Base-by-base conservation (phyloP, 2,329 filamentous ascomycete genomes). In the Passalora sequoiae region DNA sequence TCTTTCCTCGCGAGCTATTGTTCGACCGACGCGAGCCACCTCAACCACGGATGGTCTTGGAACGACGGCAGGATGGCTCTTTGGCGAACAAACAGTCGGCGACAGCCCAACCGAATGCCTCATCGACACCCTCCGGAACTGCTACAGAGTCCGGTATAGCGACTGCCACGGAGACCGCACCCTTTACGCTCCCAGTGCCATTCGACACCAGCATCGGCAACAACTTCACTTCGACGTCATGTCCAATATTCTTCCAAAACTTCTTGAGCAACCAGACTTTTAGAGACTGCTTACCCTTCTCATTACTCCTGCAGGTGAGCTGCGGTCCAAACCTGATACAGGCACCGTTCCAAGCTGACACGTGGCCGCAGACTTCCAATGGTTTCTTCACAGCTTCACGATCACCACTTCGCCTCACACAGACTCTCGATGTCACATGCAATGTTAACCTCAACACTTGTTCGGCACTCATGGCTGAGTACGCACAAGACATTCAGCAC, bases 361-460 rank as follows among this genome's bases (percentile, higher is more conserved):
- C n/a, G n/a, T n/a, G n/a, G n/a, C n/a, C n/a, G n/a, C 63, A 94
- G 81, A 88, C 85, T 50, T 96, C 91, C 7, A 78, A 75, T 39
- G 80, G 80, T 29, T 95, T 96, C 69, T 97, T 97, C 70, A 72
- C 87, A 43, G 82, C 83, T 13, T 76, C 83, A 49, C 83, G 79
- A 60, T 84, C 85, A 4, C 72, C 84, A 25, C 72, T 85, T 38
- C 75, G 76, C 55, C 84, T 91, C 47, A 86, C 88, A 1, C 78
- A 80, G 49, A 81, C 86, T 15, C 79, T 98, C 39, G 86, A 95
- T 55, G 78, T 80, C 12, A 79, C 87, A 7, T 98, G 92, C 65
- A 71, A 72, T 3, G 81, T 82, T 47, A 73, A 89, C 56, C 66
- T 80, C 42, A 69, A 72, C 5, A 69, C 71, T 47, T 98, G 92